These are phyloP conservation scores for Eremothecium gossypii DNA, from an alignment of 1,139 yeast genomes.

Conservation along the genomic window DNA sequence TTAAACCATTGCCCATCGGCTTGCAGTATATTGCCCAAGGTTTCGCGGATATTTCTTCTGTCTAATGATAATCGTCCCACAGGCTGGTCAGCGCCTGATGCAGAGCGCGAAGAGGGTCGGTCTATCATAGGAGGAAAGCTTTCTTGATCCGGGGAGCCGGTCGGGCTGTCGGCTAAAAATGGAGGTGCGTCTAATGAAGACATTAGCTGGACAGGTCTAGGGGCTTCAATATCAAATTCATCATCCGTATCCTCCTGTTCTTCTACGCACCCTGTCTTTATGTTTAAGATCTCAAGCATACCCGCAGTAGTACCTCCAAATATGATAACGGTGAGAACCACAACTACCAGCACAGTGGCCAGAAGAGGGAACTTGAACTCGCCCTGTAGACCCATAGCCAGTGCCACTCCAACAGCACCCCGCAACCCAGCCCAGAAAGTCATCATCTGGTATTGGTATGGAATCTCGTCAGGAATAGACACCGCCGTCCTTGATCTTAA, in stretches of 20 bases:
- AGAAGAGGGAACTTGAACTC: conserved; percentile 81
- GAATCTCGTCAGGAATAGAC: conserved; percentile 76
- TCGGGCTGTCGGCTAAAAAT: conserved; percentile 22
- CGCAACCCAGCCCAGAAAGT: conserved; percentile 98
- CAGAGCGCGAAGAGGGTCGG: conserved; percentile 3
- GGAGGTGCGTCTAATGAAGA: conserved; percentile 6
- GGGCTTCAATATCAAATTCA: conserved; percentile 87
- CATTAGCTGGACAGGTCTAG: conserved; percentile 31
- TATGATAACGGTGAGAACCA: conserved; percentile 87
- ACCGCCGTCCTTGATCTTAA: conserved; percentile 19
- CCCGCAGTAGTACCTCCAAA: conserved; percentile 99
- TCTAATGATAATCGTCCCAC: conserved; percentile 12
- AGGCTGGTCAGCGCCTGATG: conserved; percentile 4
- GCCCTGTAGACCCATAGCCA: conserved; percentile 96
- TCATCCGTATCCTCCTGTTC: conserved; percentile 82
- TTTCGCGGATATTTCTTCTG: conserved; percentile 16
- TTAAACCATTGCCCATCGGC: conserved; percentile 89
- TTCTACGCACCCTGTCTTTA: conserved; percentile 82
- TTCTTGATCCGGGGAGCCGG: conserved; percentile 8
- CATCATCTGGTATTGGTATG: conserved; percentile 96
- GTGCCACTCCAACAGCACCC: conserved; percentile 98
- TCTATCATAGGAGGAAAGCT: conserved; percentile 11
- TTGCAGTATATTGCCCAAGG: conserved; percentile 36
- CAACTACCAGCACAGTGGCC: conserved; percentile 94
- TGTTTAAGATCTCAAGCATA: conserved; percentile 90